These are phyloP conservation scores for Leucocoprinus birnbaumii DNA, from an alignment of 768 basidiomycete species.

Conservation along the genomic window DNA sequence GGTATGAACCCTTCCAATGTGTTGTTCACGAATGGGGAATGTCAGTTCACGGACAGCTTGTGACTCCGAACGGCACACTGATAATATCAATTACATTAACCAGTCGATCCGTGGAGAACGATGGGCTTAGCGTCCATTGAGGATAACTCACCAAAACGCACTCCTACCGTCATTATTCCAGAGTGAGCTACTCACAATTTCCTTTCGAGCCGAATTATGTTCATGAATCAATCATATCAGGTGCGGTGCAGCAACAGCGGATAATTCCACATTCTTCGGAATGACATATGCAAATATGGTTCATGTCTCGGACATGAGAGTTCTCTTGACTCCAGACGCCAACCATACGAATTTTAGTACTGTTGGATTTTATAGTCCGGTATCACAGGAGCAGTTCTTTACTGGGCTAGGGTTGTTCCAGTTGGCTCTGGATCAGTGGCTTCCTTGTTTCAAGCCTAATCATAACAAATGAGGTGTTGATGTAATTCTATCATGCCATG, in stretches of 20 bases:
- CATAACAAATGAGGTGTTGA: no score
- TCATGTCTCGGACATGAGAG: slow-evolving; percentile 47
- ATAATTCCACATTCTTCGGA: slow-evolving; percentile 36
- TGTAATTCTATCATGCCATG: no score
- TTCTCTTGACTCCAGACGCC: slow-evolving; percentile 41
- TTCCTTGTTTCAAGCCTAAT: slow-evolving; percentile 35
- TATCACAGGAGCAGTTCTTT: slow-evolving; percentile 43
- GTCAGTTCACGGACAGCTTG: slow-evolving; percentile 21
- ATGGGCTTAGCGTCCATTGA: slow-evolving; percentile 50
- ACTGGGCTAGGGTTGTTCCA: slow-evolving; percentile 44
- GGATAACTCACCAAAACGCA: slow-evolving; percentile 38
- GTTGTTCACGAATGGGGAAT: slow-evolving; percentile 48
- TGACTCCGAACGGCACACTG: neutral
- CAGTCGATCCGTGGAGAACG: slow-evolving; percentile 52
- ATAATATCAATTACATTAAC: neutral
- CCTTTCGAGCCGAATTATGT: neutral
- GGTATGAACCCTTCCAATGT: slow-evolving; percentile 47
- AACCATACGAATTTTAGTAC: slow-evolving; percentile 48
- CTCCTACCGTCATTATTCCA: slow-evolving; percentile 34
- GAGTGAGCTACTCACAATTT: slow-evolving; percentile 21
- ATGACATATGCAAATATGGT: slow-evolving; percentile 45
- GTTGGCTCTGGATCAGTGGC: slow-evolving; percentile 45
- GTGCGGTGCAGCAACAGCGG: slow-evolving; percentile 33
- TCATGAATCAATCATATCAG: slow-evolving; percentile 16
- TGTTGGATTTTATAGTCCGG: slow-evolving; percentile 47